Evolutionary conservation across 768 basidiomycete genomes (phyloP).

Genomic region (Lactarius tabidus): DNA sequence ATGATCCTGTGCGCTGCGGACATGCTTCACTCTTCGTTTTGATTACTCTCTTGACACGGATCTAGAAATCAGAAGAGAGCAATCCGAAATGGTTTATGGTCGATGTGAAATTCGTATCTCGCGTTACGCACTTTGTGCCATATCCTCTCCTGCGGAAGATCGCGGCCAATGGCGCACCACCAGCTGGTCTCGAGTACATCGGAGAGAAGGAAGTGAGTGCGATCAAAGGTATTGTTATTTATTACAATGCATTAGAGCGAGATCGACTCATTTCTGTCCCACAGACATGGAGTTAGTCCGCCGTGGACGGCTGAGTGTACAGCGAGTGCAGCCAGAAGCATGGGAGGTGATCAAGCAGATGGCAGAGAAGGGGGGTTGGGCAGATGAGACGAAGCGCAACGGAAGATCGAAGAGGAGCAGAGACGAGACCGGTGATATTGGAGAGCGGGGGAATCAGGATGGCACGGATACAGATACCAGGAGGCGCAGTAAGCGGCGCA

Average conservation of each 20-base stretch:
- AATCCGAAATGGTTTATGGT: constrained; percentile 95
- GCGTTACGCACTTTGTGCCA: constrained; percentile 71
- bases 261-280: background rate
- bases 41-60: constrained; percentile 11
- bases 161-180: constrained; percentile 39
- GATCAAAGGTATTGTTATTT: constrained; percentile 49
- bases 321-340: constrained; percentile 63
- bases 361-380: constrained; percentile 78
- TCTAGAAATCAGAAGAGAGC: constrained; percentile 70
- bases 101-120: constrained; percentile 61
- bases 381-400: constrained; percentile 33
- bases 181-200: constrained; percentile 62
- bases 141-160: constrained; percentile 69
- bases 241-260: background rate
- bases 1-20: constrained; percentile 52
- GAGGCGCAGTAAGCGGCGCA: background rate
- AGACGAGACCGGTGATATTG: background rate
- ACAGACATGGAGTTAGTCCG: constrained; percentile 76
- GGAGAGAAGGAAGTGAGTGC: constrained; percentile 55
- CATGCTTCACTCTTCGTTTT: background rate
- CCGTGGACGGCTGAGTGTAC: constrained; percentile 83
- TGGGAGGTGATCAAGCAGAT: constrained; percentile 60
- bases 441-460: background rate
- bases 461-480: background rate
- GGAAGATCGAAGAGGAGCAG: constrained; percentile 8